Evolutionary conservation across 2,329 filamentous ascomycete genomes (phyloP), one percentile per base, ranked within the genome.

Genomic region (Fonsecaea multimorphosa): DNA sequence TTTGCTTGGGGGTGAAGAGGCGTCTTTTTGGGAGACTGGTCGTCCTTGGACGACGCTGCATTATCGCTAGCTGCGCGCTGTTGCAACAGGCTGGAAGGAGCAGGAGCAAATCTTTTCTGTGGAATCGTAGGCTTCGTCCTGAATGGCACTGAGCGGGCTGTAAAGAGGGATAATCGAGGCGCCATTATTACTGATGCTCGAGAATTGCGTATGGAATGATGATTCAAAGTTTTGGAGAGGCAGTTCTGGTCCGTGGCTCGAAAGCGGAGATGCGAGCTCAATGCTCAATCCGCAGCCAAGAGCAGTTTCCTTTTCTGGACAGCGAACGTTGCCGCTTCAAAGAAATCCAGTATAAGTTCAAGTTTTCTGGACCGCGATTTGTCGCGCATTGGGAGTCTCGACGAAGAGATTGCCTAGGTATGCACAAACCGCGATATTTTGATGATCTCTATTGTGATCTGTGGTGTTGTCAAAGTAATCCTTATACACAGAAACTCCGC

Each of bases 111-210:
- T 61, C 69, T 58, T 52, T 69, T 68, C 56, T 68, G 66, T 36
- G 63, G 69, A 16, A 61, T 54, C 22, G 40, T 71, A 66, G 68
- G 73, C 68, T 34, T 74, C 60, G 68, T 74, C 27, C 66, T 51
- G 38, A 70, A 67, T 0, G 69, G 61, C 32, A 71, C 53, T n/a
- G 68, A 64, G 46, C 74, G 73, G 63, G 75, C 72, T 52, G 77
- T 74, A 61, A 83, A 80, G 46, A 87, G 70, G 68, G 82, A 83
- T 71, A 86, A 76, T 76, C 84, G 80, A 64, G 86, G 82, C 71
- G 85, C 81, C 86, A 89, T 88, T 63, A 66, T 76, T 55, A 38
- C 22, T 24, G 8, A 22, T 53, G 24, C 24, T 8, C 29, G 36
- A n/a, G n/a, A 29, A 44, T 8, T 60, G 57, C 22, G 22, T 38